These are phyloP conservation scores for Stachybotrys chartarum DNA, from an alignment of 2,329 filamentous ascomycete genomes.

Conservation along the genomic window DNA sequence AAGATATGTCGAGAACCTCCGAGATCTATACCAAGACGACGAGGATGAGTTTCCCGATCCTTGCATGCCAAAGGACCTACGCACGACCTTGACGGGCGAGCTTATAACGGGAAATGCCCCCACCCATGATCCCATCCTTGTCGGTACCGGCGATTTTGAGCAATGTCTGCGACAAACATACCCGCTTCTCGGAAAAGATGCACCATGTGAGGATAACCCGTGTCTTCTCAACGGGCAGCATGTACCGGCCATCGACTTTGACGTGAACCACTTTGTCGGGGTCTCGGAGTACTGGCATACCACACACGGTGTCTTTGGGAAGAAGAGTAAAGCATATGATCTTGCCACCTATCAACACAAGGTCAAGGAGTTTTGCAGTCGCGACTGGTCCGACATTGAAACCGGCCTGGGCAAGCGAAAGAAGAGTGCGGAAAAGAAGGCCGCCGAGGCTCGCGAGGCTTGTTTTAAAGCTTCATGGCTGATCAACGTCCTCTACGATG, in stretches of 20 bases:
- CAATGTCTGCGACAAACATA: constrained; percentile 78
- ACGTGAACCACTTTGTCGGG: constrained; percentile 94
- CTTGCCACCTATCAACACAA: constrained; percentile 81
- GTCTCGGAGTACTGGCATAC: constrained; percentile 99
- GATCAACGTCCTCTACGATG: constrained; percentile 92
- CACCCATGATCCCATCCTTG: constrained; percentile 43
- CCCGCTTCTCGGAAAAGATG: constrained; percentile 83
- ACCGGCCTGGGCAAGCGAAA: constrained; percentile 56
- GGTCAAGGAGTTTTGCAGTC: constrained; percentile 78
- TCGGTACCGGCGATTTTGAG: constrained; percentile 82
- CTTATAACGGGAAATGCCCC: constrained; percentile 28
- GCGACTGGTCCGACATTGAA: constrained; percentile 73
- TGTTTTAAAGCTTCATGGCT: constrained; percentile 99
- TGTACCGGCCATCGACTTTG: constrained; percentile 91
- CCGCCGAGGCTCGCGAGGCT: constrained; percentile 73
- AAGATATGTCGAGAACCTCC: constrained; percentile 73
- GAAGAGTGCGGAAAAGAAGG: constrained; percentile 69
- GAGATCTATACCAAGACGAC: constrained; percentile 54
- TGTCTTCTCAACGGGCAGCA: constrained; percentile 89
- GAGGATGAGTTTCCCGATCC: constrained; percentile 75
- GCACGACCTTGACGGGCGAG: constrained; percentile 65
- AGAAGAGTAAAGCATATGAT: constrained; percentile 77
- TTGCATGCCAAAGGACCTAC: constrained; percentile 75
- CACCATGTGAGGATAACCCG: constrained; percentile 72
- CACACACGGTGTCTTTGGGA: constrained; percentile 86